Base-by-base conservation (phyloP, 805 yeast species). In the Jamesozyma rosinii region DNA sequence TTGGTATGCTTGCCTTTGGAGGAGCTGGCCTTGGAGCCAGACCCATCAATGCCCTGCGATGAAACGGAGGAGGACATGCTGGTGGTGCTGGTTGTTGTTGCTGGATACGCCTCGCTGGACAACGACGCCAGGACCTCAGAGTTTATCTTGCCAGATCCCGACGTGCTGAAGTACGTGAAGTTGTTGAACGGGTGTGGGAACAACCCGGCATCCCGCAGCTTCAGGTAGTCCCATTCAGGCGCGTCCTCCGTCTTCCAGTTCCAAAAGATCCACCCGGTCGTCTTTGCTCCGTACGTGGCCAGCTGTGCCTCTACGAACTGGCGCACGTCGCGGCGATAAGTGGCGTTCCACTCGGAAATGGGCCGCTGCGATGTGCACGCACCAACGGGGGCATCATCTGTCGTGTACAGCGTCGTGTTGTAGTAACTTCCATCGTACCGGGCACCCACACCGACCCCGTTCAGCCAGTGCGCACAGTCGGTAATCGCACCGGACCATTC, bases 401-500 rank as follows among this genome's bases (percentile, higher is more conserved):
- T 46, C 4, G 41, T 37, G 31, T 44, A 52, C 3, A 47, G 22
- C 13, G 57, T 55, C 13, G 55, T 48, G 17, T 51, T 49, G 43
- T 55, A 59, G 49, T 64, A 75, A 3, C 74, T 62, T 1, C 75
- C 78, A 35, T 72, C 81, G 53, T 69, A 80, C 44, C 87, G 69
- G 1, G 83, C 68, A n/a, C 84, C 84, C 21, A 76, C 63, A 3
- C 81, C 81, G 14, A 78, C 77, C 41, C 86, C 86, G 52, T 80
- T 81, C 41, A 81, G 59, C 85, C 84, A 81, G 20, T 65, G 67
- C 3, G 83, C 76, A 60, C 86, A 80, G 54, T 81, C 88, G 0
- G 85, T 80, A 38, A 81, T 66, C 5, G 82, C 86, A 18, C 79
- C 85, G 18, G 79, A 71, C 80, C 81, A 81, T 60, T 81, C 87